These are phyloP conservation scores for Hansenula anomala DNA, from an alignment of 1,139 yeast species.

Conservation along the genomic window DNA sequence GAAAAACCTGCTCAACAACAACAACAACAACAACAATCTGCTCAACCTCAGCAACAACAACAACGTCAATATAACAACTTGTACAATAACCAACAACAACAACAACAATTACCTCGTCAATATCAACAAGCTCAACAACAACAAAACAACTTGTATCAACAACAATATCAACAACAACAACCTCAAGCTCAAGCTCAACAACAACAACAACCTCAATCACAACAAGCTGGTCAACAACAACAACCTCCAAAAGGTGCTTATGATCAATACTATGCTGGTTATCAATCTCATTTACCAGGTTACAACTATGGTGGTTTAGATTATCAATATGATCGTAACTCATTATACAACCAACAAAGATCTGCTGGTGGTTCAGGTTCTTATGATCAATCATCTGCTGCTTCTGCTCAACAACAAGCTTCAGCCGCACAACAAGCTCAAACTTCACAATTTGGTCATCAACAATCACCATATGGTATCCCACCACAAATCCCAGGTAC, in stretches of 20 bases:
- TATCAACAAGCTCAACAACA: slow-evolving; percentile 9
- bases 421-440: slow-evolving; percentile 8
- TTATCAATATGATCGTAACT: slow-evolving; percentile 12
- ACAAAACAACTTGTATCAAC: slow-evolving; percentile 26
- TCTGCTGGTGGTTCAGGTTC: slow-evolving; percentile 6
- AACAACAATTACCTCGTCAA: slow-evolving; percentile 21
- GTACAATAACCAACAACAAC: slow-evolving; percentile 22
- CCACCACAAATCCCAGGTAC: slow-evolving; percentile 22
- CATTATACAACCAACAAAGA: slow-evolving; percentile 5
- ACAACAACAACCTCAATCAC: slow-evolving; percentile 13
- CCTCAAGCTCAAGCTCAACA: slow-evolving; percentile 14
- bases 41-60: slow-evolving; percentile 3
- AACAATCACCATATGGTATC: slow-evolving; percentile 20
- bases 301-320: slow-evolving; percentile 27
- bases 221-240: slow-evolving; percentile 17
- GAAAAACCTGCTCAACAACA: slow-evolving; percentile 15
- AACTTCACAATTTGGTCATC: slow-evolving; percentile 15
- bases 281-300: slow-evolving; percentile 25
- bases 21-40: slow-evolving; percentile 6
- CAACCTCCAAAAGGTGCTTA: slow-evolving; percentile 23
- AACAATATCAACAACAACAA: slow-evolving; percentile 11
- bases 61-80: slow-evolving; percentile 10
- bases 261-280: slow-evolving; percentile 20
- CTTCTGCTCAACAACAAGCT: not conserved
- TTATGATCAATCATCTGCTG: slow-evolving; percentile 10